Conservation (phyloP, 1,284 basidiomycete genomes). For the Melampsora abietis-canadensis region DNA sequence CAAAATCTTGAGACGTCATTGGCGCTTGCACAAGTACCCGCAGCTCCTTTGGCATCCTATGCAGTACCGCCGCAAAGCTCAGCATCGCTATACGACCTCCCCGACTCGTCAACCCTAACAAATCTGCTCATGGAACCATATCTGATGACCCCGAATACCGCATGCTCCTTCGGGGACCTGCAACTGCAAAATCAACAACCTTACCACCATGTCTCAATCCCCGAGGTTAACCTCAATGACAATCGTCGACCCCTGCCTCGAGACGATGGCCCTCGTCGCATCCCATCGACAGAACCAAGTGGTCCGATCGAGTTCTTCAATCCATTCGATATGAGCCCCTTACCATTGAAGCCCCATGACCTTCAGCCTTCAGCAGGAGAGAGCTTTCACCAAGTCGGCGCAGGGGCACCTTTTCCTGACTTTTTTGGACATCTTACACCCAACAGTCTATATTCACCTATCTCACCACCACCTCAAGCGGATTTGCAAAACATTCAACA, state of each 20-base stretch:
- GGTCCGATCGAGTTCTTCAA: neutral
- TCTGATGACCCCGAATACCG: constrained; percentile 4
- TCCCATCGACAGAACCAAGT: neutral
- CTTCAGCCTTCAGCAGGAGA: neutral
- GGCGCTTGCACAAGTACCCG: neutral
- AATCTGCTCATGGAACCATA: neutral
- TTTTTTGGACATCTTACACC: neutral
- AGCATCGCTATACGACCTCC: neutral
- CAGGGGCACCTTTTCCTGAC: neutral
- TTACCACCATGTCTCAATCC: neutral
- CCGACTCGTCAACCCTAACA: neutral
- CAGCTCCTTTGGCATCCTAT: neutral
- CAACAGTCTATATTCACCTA: neutral
- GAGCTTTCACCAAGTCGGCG: neutral
- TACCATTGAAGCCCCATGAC: neutral
- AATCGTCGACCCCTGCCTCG: neutral
- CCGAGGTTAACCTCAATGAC: neutral
- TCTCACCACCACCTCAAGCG: neutral
- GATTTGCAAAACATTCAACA: neutral
- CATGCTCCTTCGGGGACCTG: neutral
- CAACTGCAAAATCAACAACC: neutral
- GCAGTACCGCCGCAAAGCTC: neutral
- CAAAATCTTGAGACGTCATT: neutral
- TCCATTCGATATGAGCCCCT: neutral
- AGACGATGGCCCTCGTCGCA: neutral